Evolutionary conservation across 805 yeast genomes (phyloP).

Genomic region (Candida easanensis): DNA sequence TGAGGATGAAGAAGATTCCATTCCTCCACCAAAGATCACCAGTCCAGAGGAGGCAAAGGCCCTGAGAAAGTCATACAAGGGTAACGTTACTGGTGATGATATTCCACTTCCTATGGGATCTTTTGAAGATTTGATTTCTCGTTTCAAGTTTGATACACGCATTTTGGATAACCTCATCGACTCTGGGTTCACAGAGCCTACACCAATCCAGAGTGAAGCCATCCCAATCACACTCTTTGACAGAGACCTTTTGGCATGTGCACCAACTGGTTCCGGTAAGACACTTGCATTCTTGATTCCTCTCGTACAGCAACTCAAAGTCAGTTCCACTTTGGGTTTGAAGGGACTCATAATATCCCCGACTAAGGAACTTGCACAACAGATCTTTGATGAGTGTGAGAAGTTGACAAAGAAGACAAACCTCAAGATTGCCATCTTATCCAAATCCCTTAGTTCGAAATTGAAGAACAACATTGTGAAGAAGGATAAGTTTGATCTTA

Average conservation of each 20-base stretch:
- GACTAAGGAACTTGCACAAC: slow-evolving; percentile 89
- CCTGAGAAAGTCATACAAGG: slow-evolving; percentile 57
- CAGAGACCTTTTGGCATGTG: slow-evolving; percentile 87
- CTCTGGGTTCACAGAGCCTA: slow-evolving; percentile 78
- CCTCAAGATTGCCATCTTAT: slow-evolving; percentile 60
- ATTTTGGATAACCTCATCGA: slow-evolving; percentile 59
- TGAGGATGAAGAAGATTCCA: slow-evolving; percentile 28
- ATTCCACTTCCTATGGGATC: slow-evolving; percentile 89
- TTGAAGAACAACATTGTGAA: slow-evolving; percentile 57
- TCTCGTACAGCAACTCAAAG: slow-evolving; percentile 52
- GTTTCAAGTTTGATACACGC: slow-evolving; percentile 62
- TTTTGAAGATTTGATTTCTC: slow-evolving; percentile 70
- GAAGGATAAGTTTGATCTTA: slow-evolving; percentile 66
- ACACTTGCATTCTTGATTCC: slow-evolving; percentile 90
- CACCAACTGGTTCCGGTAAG: slow-evolving; percentile 98
- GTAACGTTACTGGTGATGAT: slow-evolving; percentile 80
- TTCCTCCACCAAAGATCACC: slow-evolving; percentile 38
- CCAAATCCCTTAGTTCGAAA: slow-evolving; percentile 70
- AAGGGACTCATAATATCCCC: slow-evolving; percentile 86
- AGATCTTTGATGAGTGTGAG: slow-evolving; percentile 68
- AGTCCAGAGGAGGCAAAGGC: slow-evolving; percentile 56
- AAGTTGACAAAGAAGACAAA: slow-evolving; percentile 45
- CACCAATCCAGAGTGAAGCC: slow-evolving; percentile 90
- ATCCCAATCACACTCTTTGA: slow-evolving; percentile 69
- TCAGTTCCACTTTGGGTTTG: slow-evolving; percentile 29